Conservation (phyloP, 805 yeast genomes). For the Cyberlindnera euphorbiae region DNA sequence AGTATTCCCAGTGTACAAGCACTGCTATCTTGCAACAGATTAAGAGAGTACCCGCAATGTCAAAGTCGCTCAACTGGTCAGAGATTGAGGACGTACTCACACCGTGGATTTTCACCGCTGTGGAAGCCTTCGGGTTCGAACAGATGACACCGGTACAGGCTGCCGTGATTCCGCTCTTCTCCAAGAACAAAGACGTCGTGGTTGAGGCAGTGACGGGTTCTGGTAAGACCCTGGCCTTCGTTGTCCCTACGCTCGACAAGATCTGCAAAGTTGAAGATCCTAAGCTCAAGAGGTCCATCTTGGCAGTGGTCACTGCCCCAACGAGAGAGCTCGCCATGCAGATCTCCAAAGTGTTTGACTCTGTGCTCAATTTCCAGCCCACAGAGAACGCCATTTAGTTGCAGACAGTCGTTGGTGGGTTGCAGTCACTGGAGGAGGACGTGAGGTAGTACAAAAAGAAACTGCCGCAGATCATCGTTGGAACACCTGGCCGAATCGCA, state of each 20-base stretch:
- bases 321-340: constrained; percentile 68
- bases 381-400: constrained; percentile 43
- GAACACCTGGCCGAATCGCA: constrained; percentile 86
- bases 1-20: too few relatives aligned
- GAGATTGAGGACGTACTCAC: constrained; percentile 46
- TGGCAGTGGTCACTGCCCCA: constrained; percentile 65
- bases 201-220: constrained; percentile 98
- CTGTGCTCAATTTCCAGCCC: constrained; percentile 54
- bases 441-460: constrained; percentile 46
- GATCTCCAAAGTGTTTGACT: constrained; percentile 60
- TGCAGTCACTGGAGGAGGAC: constrained; percentile 66
- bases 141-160: constrained; percentile 98
- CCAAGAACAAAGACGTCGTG: constrained; percentile 86
- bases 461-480: constrained; percentile 74
- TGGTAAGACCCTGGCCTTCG: constrained; percentile 93
- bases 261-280: constrained; percentile 33
- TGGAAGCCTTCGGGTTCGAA: constrained; percentile 67
- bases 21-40: neutral
- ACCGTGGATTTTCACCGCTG: constrained; percentile 68
- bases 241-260: constrained; percentile 75
- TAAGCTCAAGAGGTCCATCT: constrained; percentile 46
- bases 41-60: constrained; percentile 7
- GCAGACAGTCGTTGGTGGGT: constrained; percentile 62
- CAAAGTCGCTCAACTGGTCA: constrained; percentile 58
- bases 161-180: constrained; percentile 79